Conservation (phyloP, 164 flowering plant genomes). For the Cinnamomum chago region DNA sequence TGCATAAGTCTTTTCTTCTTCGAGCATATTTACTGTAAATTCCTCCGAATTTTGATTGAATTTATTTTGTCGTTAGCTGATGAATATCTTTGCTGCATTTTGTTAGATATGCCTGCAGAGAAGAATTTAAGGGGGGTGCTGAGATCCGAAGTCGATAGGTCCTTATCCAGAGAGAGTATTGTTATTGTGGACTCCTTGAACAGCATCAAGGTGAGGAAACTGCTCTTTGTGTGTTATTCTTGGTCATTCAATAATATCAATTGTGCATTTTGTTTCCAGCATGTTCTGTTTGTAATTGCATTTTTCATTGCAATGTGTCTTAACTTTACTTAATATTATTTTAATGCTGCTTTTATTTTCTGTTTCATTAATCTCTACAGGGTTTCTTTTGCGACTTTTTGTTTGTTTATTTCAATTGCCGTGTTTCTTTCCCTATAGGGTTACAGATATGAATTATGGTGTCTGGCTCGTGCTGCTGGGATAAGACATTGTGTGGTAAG, state of each 20-base stretch:
- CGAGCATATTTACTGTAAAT: no score
- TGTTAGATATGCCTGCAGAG: slow-evolving; percentile 58
- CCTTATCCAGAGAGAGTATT: slow-evolving; percentile 56
- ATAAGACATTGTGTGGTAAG: slow-evolving; percentile 74
- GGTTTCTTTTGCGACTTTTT: not conserved
- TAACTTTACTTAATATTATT: not conserved
- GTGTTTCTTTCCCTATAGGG: slow-evolving; percentile 34
- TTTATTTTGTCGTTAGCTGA: not conserved
- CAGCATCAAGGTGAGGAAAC: slow-evolving; percentile 53
- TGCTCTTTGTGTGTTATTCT: slow-evolving; percentile 1
- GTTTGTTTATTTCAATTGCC: not conserved
- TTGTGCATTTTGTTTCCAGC: not conserved
- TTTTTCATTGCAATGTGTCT: not conserved
- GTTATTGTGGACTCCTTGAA: slow-evolving; percentile 89
- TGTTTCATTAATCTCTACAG: not conserved
- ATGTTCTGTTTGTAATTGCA: not conserved
- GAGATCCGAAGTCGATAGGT: slow-evolving; percentile 86
- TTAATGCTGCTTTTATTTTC: not conserved
- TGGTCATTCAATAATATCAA: not conserved
- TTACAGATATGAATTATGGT: slow-evolving; percentile 95
- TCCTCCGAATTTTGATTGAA: no score
- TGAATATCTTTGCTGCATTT: slow-evolving; percentile 4
- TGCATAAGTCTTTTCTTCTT: no score
- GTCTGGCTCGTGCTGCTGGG: slow-evolving; percentile 94
- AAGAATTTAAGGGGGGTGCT: slow-evolving; percentile 84